Base-by-base conservation (phyloP, 2,329 filamentous ascomycete species). In the Aspergillus carbonarius region DNA sequence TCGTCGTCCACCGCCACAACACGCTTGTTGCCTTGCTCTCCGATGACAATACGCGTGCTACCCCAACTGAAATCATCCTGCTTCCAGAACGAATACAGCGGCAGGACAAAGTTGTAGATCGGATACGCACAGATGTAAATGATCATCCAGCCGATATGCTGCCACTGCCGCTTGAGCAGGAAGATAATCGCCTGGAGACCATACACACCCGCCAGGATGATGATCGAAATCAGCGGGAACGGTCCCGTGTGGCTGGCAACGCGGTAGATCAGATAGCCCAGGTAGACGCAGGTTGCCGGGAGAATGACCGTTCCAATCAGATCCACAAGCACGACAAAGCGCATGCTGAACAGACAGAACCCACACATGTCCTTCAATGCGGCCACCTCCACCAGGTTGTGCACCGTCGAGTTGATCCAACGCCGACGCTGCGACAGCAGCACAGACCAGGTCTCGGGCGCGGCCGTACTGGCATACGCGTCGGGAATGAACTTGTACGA, bases 21-120 rank as follows among this genome's bases (percentile, higher is more conserved):
- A 72, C 96, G 87, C 80, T 96, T 96, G 72, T 85, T 85, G 63
- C 93, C 93, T 75, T 93, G 92, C 76, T 99, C 95, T 60, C 92
- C 93, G 65, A 98, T 90, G 66, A 99, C 95, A 64, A 99, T 87
- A 85, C 95, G 92, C 1, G 95, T 99, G 79, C 95, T 98, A 83
- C 95, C 95, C 95, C 95, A 99, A 1, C 88, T 88, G 83, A 99
- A 99, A 79, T 99, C 93, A 77, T 99, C 95, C 76, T 97, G 93
- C 78, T 97, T 96, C 95, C 95, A 99, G 88, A 99, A 99, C 0
- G 93, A 96, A 81, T 98, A 99, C 63, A 99, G 80, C 0, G 95
- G 95, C 12, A 99, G 84, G 63, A 96, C 73, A 69, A 99, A 91
- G 4, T 89, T 95, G 81, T 93, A 97, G 67, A 99, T 90, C 0